phyloP scores from a whole-genome alignment of 345 rosid genomes.

The Theobroma cacao region DNA sequence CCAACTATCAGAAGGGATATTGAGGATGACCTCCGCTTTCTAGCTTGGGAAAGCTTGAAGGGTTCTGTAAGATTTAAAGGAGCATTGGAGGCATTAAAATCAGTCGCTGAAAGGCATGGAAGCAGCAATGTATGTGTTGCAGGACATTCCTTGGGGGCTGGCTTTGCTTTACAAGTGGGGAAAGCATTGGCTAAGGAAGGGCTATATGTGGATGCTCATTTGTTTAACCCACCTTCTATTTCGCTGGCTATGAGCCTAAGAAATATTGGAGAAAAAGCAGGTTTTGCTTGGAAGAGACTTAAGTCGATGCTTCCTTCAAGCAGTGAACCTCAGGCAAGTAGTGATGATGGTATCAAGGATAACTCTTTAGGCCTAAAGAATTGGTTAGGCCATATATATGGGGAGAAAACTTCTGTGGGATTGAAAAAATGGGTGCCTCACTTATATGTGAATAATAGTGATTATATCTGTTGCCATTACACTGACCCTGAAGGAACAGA shows the following conservation, averaged over 20 bases:
- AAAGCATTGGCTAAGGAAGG: conserved; percentile 89
- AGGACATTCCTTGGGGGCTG: conserved; percentile 97
- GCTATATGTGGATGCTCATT: conserved; percentile 74
- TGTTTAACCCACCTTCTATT: conserved; percentile 91
- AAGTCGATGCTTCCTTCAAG: conserved; percentile 75
- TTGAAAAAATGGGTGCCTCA: conserved; percentile 84
- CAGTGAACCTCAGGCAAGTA: conserved; percentile 16
- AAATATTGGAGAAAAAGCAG: conserved; percentile 81
- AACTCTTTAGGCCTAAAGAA: conserved; percentile 44
- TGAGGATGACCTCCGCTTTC: conserved; percentile 90
- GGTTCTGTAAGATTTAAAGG: conserved; percentile 84
- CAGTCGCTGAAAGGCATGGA: conserved; percentile 70
- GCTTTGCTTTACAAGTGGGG: conserved; percentile 95
- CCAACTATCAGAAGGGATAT: conserved; percentile 81
- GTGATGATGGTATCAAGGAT: conserved; percentile 23
- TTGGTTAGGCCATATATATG: conserved; percentile 53
- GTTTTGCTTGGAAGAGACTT: conserved; percentile 69
- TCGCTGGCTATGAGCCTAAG: conserved; percentile 90
- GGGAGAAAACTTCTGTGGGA: conserved; percentile 40
- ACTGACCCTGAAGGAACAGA: conserved; percentile 47
- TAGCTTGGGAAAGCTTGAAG: conserved; percentile 93
- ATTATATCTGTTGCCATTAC: conserved; percentile 83
- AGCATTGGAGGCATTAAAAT: conserved; percentile 58
- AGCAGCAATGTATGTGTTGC: conserved; percentile 77
- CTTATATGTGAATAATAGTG: conserved; percentile 85